Evolutionary conservation across 257 asterid genomes (phyloP), one percentile per base, ranked within the genome.

Genomic region (Verbena officinalis): DNA sequence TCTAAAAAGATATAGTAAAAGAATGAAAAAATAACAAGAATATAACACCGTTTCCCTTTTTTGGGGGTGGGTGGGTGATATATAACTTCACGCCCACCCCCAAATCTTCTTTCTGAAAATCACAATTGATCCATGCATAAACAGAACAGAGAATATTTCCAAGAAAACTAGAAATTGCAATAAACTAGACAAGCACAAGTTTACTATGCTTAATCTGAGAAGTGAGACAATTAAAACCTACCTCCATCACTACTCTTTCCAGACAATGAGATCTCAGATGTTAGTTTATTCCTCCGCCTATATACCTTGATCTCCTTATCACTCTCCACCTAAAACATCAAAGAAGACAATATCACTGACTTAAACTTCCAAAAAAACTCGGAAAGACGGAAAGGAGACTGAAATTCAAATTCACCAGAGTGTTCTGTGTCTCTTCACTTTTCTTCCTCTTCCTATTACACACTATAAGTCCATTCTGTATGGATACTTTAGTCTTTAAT

Each of bases 381-480:
- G 40, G 68, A 53, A 56, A 36, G 23, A 49, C 52, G 20, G 16
- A 60, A 61, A 56, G 43, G 17, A 21, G 55, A 67, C 52, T 65
- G 27, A 58, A 68, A 53, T 67, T 58, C 39, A 66, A 27, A 36
- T 42, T 77, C 80, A 87, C 96, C 89, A n/a, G 55, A 46, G 74
- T 56, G 33, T 76, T 80, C 67, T 70, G 75, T 62, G 52, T 73
- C 71, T 78, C 88, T 76, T 88, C 96, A 63, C 42, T 77, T 74
- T 77, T 90, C 71, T 86, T 88, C 77, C 92, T 86, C 87, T 90
- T 94, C 80, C 70, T 81, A 69, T 67, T 70, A 61, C 82, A 76
- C 54, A 90, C 81, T 49, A 94, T 78, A 55, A 78, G 61, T 63
- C 99, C 99, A 75, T 94, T 75, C 73, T 79, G 86, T 55, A 87